phyloP scores from a whole-genome alignment of 129 eudicot species.

The Escallonia herrerae region DNA sequence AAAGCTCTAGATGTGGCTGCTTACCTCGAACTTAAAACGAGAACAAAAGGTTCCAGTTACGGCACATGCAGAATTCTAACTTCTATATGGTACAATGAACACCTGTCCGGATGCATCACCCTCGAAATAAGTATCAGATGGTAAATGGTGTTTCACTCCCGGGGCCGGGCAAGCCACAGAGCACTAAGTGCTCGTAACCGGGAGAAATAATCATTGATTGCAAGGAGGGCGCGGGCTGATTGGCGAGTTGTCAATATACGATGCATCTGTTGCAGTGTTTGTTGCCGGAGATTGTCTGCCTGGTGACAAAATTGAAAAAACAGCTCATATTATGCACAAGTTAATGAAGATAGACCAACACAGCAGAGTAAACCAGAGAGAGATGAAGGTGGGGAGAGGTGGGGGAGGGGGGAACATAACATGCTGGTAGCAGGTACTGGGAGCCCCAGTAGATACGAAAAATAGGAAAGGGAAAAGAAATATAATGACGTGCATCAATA shows the following conservation, averaged over 20 bases:
- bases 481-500: too few relatives aligned
- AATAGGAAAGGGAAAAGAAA: too few relatives aligned
- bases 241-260: conserved; percentile 64
- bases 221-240: conserved; percentile 69
- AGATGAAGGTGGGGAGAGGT: too few relatives aligned
- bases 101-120: not conserved
- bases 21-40: not conserved
- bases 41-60: not conserved
- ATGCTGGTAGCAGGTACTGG: too few relatives aligned
- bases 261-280: conserved; percentile 70
- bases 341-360: not conserved
- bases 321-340: not conserved
- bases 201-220: conserved; percentile 60
- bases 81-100: conserved; percentile 9
- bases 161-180: conserved; percentile 78
- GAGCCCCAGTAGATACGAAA: too few relatives aligned
- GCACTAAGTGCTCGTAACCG: conserved; percentile 74
- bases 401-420: too few relatives aligned
- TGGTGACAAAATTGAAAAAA: conserved; percentile 18
- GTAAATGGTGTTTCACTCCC: conserved; percentile 32
- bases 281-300: conserved; percentile 75
- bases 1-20: not conserved
- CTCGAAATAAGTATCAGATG: not conserved
- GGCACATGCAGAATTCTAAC: conserved; percentile 7
- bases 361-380: too few relatives aligned